Base-by-base conservation (phyloP, 2,329 filamentous ascomycete species). In the Sporothrix curviconia region DNA sequence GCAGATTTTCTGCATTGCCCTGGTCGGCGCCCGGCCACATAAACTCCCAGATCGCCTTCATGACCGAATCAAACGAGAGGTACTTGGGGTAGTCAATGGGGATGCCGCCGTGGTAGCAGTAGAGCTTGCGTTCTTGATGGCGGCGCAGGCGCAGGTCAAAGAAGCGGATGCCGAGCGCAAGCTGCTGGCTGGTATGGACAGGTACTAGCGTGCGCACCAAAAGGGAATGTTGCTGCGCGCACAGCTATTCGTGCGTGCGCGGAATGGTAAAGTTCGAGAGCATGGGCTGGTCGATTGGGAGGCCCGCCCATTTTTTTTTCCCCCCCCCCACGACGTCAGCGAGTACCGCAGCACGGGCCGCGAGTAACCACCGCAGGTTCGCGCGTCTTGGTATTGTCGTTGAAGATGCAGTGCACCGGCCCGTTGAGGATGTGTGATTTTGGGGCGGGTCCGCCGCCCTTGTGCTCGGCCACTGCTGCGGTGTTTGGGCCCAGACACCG, bases 111-210 rank as follows among this genome's bases (percentile, higher is more conserved):
- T 90, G 86, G 19, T 89, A 86, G 50, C 89, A 82, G 62, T 80
- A 77, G 1, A 90, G 76, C 66, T 85, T 81, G 54, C 63, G 64
- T 43, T 66, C 60, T 40, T 64, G 60, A 60, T 68, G 61, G 47
- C 75, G 69, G 50, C 77, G 69, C 58, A 75, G 72, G 55, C 78
- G 70, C 64, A 80, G 74, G 66, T 90, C 86, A 62, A 90, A 80
- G 73, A 89, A 89, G 36, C 86, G 83, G 43, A 89, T 79, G 2
- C 87, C 87, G 61, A 89, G 84, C 19, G 79, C 74, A n/a, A 90
- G 76, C 67, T 90, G 86, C 59, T 82, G 79, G 44, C 71, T 69
- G 0, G n/a, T n/a, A 85, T 77, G 30, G 78, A 76, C 17, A 86
- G 81, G 37, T 83, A 80, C 70, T 90, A n/a, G 86, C 63, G 86